Percentiles rank a stretch among this genome's conserved stretches.
Conservation (phyloP, 768 basidiomycete genomes). For the Pholiota molesta region DNA sequence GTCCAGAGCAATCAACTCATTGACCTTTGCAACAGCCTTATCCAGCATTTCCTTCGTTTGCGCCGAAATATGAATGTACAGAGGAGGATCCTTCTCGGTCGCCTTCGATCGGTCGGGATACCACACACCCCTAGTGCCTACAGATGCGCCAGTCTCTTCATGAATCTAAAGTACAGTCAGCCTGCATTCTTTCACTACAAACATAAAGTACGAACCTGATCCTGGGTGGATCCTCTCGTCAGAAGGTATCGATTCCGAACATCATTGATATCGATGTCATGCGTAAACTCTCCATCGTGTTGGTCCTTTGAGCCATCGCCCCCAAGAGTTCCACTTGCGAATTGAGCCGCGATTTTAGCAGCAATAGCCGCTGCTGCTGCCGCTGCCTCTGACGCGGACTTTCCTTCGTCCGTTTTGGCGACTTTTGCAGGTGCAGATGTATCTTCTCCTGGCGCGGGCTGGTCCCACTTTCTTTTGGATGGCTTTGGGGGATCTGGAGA, state of each 20-base stretch:
- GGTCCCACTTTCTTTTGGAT: slow-evolving; percentile 54
- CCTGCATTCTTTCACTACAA: neutral
- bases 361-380: slow-evolving; percentile 81
- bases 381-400: slow-evolving; percentile 70
- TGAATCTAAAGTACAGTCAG: slow-evolving; percentile 61
- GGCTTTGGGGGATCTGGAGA: slow-evolving; percentile 25
- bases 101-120: slow-evolving; percentile 92
- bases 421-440: slow-evolving; percentile 44
- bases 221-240: slow-evolving; percentile 91
- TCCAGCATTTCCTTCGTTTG: slow-evolving; percentile 66
- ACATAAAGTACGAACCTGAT: slow-evolving; percentile 60
- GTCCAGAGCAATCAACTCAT: slow-evolving; percentile 74
- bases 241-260: slow-evolving; percentile 92
- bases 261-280: slow-evolving; percentile 98
- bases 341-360: slow-evolving; percentile 93
- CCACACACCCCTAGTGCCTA: slow-evolving; percentile 94
- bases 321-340: slow-evolving; percentile 50
- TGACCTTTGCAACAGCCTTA: slow-evolving; percentile 67
- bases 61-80: slow-evolving; percentile 94
- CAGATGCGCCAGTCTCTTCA: slow-evolving; percentile 89
- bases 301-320: slow-evolving; percentile 58
- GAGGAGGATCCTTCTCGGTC: slow-evolving; percentile 88
- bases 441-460: slow-evolving; percentile 54
- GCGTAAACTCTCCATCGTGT: slow-evolving; percentile 79
- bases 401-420: slow-evolving; percentile 52